Evolutionary conservation across 306 rosid species (phyloP), one percentile per base, ranked within the genome.

Genomic region (Glycine latifolia): DNA sequence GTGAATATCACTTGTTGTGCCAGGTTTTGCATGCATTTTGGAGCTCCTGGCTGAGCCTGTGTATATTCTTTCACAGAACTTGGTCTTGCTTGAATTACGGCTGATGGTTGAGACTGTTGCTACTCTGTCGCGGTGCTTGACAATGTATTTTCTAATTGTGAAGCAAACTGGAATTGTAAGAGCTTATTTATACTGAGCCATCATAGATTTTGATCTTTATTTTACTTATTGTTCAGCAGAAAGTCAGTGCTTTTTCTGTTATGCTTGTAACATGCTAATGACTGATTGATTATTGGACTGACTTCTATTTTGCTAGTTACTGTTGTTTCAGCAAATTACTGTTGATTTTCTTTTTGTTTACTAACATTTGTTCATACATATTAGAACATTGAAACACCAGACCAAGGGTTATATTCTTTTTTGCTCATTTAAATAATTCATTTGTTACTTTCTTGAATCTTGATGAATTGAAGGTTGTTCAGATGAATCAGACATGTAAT

Each of bases 31-130:
- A 0, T 95, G 99, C 83, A 88, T 95, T 72, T 86, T 93, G 84
- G 99, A 95, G 92, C 96, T 95, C 71, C 73, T 95, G 91, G 97
- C 96, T 53, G 99, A 95, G 85, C 98, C 98, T 61, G 78, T 90
- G 58, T 93, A 91, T 81, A 93, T 93, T 82, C 99, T 93, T 71
- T 91, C 99, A 62, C 99, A 95, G 89, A 91, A 86, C 85, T 78
- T 95, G 87, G 93, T 93, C 61, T 88, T 93, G 79, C 99, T 95
- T 60, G 80, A 80, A 88, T 66, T 95, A 71, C 85, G 99, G 71
- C 82, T 93, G 80, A 80, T 90, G 73, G 96, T 91, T 86, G 99
- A 95, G 90, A 88, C 98, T 43, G 65, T 87, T 50, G 97, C 98
- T 79, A 95, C 99, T 31, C 75, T 95, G 58, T 84, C 88, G 12